Conservation (phyloP, 2,329 filamentous ascomycete species). For the Diplocarpon rosae region DNA sequence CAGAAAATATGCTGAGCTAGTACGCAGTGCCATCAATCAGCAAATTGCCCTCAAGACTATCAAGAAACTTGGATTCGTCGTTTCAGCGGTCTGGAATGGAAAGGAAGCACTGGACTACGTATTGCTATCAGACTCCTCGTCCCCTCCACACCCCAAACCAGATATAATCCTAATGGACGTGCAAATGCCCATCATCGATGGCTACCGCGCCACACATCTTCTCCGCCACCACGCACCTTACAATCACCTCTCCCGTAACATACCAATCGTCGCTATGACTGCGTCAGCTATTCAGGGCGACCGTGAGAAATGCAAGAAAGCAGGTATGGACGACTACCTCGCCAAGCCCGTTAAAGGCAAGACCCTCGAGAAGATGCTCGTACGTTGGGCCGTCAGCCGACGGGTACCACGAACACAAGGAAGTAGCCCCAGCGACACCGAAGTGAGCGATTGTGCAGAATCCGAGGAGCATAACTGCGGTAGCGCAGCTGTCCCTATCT, state of each 20-base stretch:
- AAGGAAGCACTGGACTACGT: slow-evolving; percentile 70
- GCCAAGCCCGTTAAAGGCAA: slow-evolving; percentile 62
- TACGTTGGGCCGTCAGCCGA: slow-evolving; percentile 51
- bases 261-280: slow-evolving; percentile 75
- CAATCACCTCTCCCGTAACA: slow-evolving; percentile 44
- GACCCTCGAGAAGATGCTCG: slow-evolving; percentile 58
- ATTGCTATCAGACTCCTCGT: slow-evolving; percentile 35
- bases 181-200: slow-evolving; percentile 67
- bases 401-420: slow-evolving; percentile 18
- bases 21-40: slow-evolving; percentile 50
- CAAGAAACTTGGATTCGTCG: slow-evolving; percentile 59
- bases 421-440: slow-evolving; percentile 5
- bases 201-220: slow-evolving; percentile 65
- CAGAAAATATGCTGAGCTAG: neutral
- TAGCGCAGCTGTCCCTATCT: slow-evolving; percentile 13
- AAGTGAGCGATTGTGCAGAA: slow-evolving; percentile 21
- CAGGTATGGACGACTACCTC: slow-evolving; percentile 69
- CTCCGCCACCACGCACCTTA: slow-evolving; percentile 59
- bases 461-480: slow-evolving; percentile 17
- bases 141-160: slow-evolving; percentile 33
- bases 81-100: slow-evolving; percentile 65
- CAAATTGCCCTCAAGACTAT: slow-evolving; percentile 69
- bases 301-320: slow-evolving; percentile 59
- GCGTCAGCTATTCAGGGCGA: slow-evolving; percentile 70
- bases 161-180: slow-evolving; percentile 73